These are phyloP conservation scores for Plantago ovata DNA, from an alignment of 257 asterid genomes.

Conservation along the genomic window DNA sequence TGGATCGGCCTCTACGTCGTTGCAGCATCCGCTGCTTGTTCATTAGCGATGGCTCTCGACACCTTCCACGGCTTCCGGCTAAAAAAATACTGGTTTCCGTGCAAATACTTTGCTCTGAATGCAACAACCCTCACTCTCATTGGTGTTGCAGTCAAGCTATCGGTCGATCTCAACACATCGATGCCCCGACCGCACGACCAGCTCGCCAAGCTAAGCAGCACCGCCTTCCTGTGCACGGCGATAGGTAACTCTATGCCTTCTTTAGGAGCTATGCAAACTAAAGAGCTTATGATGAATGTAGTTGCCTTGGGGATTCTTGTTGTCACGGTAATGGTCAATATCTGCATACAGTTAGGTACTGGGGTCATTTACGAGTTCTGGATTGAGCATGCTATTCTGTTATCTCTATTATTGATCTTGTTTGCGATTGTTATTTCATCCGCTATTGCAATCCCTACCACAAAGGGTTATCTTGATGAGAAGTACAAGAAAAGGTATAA, in stretches of 20 bases:
- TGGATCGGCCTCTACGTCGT: conserved; percentile 67
- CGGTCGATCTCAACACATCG: conserved; percentile 73
- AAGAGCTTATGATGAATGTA: conserved; percentile 62
- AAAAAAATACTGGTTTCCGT: conserved; percentile 61
- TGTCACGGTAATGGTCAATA: conserved; percentile 52
- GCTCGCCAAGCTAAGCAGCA: conserved; percentile 67
- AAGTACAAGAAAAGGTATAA: conserved; percentile 39
- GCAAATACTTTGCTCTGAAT: conserved; percentile 70
- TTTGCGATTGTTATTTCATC: conserved; percentile 43
- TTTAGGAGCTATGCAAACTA: conserved; percentile 51
- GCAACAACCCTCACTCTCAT: conserved; percentile 72
- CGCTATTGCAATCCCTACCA: conserved; percentile 50
- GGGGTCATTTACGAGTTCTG: conserved; percentile 67
- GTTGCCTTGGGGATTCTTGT: conserved; percentile 65
- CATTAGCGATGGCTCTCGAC: conserved; percentile 48
- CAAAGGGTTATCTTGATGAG: conserved; percentile 48
- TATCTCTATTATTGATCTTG: conserved; percentile 52
- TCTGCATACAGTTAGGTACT: conserved; percentile 62
- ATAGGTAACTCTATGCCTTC: conserved; percentile 78
- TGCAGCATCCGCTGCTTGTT: conserved; percentile 61
- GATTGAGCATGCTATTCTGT: conserved; percentile 40
- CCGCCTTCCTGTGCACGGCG: conserved; percentile 49
- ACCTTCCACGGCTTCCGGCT: conserved; percentile 43
- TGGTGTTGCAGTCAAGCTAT: conserved; percentile 60
- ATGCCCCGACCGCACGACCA: conserved; percentile 76